Conservation (phyloP, 441 rosid genomes). For the Populus trichocarpa region DNA sequence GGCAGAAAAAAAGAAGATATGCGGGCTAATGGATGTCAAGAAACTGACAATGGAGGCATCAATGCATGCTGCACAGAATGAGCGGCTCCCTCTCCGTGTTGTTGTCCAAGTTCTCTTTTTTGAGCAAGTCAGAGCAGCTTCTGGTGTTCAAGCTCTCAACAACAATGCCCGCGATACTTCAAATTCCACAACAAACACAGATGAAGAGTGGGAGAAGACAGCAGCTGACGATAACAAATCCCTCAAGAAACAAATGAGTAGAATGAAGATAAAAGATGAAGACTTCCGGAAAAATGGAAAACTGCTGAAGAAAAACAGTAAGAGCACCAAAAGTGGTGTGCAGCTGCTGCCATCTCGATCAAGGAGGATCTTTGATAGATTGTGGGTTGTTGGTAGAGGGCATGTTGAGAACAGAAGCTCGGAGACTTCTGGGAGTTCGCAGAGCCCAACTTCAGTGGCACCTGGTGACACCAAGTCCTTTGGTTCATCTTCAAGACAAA, state of each 20-base stretch:
- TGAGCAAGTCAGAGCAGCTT: slow-evolving; percentile 75
- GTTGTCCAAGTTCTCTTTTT: slow-evolving; percentile 92
- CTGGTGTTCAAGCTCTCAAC: slow-evolving; percentile 40
- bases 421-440: slow-evolving; percentile 90
- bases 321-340: slow-evolving; percentile 58
- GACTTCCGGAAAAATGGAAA: slow-evolving; percentile 40
- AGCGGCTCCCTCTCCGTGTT: slow-evolving; percentile 71
- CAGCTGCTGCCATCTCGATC: slow-evolving; percentile 85
- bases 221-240: slow-evolving; percentile 29
- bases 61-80: slow-evolving; percentile 87
- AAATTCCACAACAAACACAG: slow-evolving; percentile 40
- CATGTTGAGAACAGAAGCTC: slow-evolving; percentile 68
- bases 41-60: slow-evolving; percentile 73
- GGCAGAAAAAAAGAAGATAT: slow-evolving; percentile 73
- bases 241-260: slow-evolving; percentile 31
- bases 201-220: slow-evolving; percentile 45
- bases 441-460: slow-evolving; percentile 69
- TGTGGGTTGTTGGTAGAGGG: slow-evolving; percentile 69
- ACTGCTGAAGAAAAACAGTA: slow-evolving; percentile 61
- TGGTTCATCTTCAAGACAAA: slow-evolving; percentile 58
- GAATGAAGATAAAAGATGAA: slow-evolving; percentile 36
- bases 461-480: slow-evolving; percentile 69
- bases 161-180: slow-evolving; percentile 32
- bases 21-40: slow-evolving; percentile 81
- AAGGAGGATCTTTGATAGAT: slow-evolving; percentile 78